These are phyloP conservation scores for Pseudonitzschia delicatissima DNA, from an alignment of 108 stramenopile species.

Conservation along the genomic window DNA sequence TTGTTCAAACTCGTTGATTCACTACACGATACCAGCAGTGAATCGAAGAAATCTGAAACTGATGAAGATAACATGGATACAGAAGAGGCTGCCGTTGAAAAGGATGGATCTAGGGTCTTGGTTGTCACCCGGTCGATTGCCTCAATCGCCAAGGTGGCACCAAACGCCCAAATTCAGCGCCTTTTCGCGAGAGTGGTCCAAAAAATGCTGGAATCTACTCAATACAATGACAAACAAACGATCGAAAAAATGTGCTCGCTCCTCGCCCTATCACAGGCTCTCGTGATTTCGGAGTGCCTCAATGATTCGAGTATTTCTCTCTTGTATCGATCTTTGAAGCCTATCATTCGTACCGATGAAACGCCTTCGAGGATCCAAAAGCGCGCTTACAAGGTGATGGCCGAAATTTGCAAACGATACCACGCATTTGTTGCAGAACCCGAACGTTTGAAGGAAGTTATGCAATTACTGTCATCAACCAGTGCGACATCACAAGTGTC, in stretches of 20 bases:
- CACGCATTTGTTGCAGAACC: constrained; percentile 44
- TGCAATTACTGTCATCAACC: constrained; percentile 60
- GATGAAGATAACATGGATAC: constrained; percentile 40
- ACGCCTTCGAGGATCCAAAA: constrained; percentile 68
- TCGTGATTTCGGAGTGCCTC: constrained; percentile 65
- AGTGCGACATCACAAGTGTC: constrained; percentile 75
- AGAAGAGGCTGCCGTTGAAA: constrained; percentile 17
- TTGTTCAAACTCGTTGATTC: constrained; percentile 68
- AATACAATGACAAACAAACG: constrained; percentile 37
- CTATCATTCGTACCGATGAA: constrained; percentile 71
- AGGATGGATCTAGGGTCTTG: constrained; percentile 40
- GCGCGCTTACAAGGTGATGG: constrained; percentile 67
- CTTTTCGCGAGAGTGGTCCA: constrained; percentile 82
- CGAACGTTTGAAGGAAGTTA: constrained; percentile 55
- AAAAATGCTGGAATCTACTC: constrained; percentile 58
- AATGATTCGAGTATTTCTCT: constrained; percentile 58
- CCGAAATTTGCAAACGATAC: constrained; percentile 63
- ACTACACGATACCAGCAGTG: constrained; percentile 25
- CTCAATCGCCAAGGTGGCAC: constrained; percentile 52
- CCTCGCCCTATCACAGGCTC: constrained; percentile 61
- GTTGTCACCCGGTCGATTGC: constrained; percentile 66
- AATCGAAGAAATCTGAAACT: constrained; percentile 15
- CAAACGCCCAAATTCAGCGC: constrained; percentile 49
- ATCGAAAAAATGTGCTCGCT: constrained; percentile 62
- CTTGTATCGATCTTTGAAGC: constrained; percentile 69